Evolutionary conservation across 768 basidiomycete genomes (phyloP).

Genomic region (Clitopilus hobsonii): DNA sequence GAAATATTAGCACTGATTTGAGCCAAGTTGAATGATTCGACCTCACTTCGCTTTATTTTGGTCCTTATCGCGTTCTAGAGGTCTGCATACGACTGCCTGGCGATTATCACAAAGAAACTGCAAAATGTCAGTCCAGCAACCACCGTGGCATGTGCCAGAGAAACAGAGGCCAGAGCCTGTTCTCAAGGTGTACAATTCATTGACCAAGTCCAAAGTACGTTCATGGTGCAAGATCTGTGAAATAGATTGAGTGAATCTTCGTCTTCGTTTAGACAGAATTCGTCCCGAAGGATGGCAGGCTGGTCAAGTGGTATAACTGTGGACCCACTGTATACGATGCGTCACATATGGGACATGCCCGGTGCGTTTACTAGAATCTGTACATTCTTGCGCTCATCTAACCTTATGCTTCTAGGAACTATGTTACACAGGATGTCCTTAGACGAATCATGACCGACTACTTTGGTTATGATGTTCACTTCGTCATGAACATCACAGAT

Average conservation of each 20-base stretch:
- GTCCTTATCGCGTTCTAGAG: conserved; percentile 9
- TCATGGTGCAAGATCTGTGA: background rate
- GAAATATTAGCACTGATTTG: conserved; percentile 5
- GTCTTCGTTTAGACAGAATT: conserved; percentile 60
- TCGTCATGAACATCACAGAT: conserved; percentile 99
- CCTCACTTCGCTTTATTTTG: conserved; percentile 15
- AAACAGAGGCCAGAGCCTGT: conserved; percentile 50
- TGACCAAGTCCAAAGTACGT: conserved; percentile 84
- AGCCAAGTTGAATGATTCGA: conserved; percentile 13
- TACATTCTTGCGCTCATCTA: conserved; percentile 4
- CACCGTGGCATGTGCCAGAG: conserved; percentile 49
- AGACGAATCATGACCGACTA: conserved; percentile 90
- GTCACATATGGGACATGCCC: conserved; percentile 97
- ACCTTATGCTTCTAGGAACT: conserved; percentile 59
- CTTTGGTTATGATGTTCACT: conserved; percentile 96
- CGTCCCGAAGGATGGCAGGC: conserved; percentile 58
- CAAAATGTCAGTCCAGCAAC: conserved; percentile 57
- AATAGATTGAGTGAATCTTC: conserved; percentile 12
- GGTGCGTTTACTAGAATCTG: conserved; percentile 41
- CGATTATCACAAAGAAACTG: conserved; percentile 2
- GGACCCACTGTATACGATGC: conserved; percentile 99
- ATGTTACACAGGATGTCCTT: conserved; percentile 91
- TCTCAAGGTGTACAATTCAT: conserved; percentile 86
- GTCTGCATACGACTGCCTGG: conserved; percentile 7
- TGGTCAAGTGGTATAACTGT: conserved; percentile 99